A percentile compares a stretch with the other conserved stretches of the same genome.
Evolutionary conservation across 2,329 filamentous ascomycete species (phyloP).

Genomic region (Nemania sp.): DNA sequence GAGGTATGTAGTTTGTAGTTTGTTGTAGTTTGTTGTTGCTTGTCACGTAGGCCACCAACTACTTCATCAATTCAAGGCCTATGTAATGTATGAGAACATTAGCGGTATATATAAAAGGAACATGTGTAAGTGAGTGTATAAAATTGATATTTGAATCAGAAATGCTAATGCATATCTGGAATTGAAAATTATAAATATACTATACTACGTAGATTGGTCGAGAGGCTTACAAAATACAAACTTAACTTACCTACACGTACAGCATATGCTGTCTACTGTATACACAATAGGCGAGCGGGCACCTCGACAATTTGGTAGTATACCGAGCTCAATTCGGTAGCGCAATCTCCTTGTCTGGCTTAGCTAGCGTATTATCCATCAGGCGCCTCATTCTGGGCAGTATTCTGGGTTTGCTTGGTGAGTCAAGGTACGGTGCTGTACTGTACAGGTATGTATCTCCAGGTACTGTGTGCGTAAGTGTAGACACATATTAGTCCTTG

Average conservation of each 20-base stretch:
- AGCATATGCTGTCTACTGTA: too few relatives aligned
- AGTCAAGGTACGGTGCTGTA: background rate
- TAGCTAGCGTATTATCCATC: conserved; percentile 40
- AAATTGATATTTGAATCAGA: background rate
- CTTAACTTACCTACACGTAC: background rate
- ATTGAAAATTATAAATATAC: conserved; percentile 1
- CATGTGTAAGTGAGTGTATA: background rate
- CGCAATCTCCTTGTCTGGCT: conserved; percentile 36
- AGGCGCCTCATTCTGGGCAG: background rate
- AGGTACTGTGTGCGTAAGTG: too few relatives aligned
- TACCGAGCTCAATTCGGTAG: conserved; percentile 31
- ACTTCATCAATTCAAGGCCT: background rate
- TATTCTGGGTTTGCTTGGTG: conserved; percentile 11
- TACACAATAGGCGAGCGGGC: conserved; percentile 1
- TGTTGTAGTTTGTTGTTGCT: background rate
- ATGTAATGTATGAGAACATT: background rate
- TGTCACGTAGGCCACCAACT: too few relatives aligned
- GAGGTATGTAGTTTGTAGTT: too few relatives aligned
- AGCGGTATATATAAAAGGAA: background rate
- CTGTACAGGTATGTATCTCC: too few relatives aligned
- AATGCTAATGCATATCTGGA: background rate
- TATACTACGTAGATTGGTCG: background rate
- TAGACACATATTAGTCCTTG: too few relatives aligned
- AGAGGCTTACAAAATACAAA: background rate
- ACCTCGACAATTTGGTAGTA: conserved; percentile 18